These are phyloP conservation scores for Pichia sp. DNA, from an alignment of 1,139 yeast genomes.

Conservation along the genomic window DNA sequence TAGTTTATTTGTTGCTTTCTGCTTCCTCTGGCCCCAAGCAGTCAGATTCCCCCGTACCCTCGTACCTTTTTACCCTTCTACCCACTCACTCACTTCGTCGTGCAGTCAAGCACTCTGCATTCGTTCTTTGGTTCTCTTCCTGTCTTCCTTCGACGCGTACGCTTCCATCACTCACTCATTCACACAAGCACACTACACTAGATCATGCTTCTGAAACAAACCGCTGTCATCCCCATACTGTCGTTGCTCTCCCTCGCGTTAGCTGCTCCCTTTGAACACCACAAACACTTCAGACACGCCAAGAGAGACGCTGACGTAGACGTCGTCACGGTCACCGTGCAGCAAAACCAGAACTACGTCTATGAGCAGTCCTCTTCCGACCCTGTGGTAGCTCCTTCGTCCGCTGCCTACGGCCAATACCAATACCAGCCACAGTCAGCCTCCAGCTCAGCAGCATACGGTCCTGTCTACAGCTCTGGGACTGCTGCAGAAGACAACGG, in stretches of 20 bases:
- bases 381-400: not conserved
- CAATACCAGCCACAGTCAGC: not conserved
- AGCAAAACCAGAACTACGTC: not conserved
- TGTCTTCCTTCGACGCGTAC: not conserved
- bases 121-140: not conserved
- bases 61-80: too few relatives aligned
- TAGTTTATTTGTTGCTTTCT: too few relatives aligned
- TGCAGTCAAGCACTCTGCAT: too few relatives aligned
- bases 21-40: too few relatives aligned
- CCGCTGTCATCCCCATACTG: not conserved
- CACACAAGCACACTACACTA: not conserved
- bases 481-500: slow-evolving; percentile 14
- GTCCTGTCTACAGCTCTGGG: slow-evolving; percentile 12
- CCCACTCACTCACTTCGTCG: too few relatives aligned
- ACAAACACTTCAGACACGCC: slow-evolving; percentile 22
- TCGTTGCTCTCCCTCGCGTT: slow-evolving; percentile 13
- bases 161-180: not conserved
- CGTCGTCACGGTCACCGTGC: slow-evolving; percentile 9
- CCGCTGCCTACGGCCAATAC: not conserved
- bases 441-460: slow-evolving; percentile 2
- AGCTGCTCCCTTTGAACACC: slow-evolving; percentile 26
- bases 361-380: not conserved
- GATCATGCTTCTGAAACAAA: not conserved
- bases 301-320: slow-evolving; percentile 14
- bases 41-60: too few relatives aligned